Conservation (phyloP, 768 basidiomycete species). For the Cystobasidium ongulense region DNA sequence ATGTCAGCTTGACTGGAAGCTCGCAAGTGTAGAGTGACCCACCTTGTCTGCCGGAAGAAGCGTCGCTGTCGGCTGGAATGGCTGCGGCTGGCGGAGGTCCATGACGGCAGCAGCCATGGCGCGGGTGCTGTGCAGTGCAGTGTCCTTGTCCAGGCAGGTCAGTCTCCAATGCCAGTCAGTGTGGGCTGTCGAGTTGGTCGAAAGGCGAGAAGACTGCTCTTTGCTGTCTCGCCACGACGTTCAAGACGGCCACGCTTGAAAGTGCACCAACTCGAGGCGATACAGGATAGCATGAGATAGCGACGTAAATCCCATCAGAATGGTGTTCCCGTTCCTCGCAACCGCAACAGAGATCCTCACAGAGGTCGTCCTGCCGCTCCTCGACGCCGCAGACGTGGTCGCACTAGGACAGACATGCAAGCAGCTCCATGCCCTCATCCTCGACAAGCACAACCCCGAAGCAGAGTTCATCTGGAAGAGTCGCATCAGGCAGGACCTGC, state of each 20-base stretch:
- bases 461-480: conserved; percentile 28
- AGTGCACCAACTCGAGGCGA: neutral
- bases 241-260: neutral
- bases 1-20: neutral
- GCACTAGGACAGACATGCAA: conserved; percentile 6
- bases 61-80: neutral
- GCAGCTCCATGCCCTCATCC: conserved; percentile 17
- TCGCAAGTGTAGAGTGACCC: neutral
- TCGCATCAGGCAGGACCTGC: conserved; percentile 20
- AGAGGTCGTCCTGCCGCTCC: conserved; percentile 25
- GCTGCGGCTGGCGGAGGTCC: neutral
- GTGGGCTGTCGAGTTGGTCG: neutral
- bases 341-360: conserved; percentile 12
- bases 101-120: conserved; percentile 7
- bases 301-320: neutral
- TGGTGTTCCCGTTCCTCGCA: conserved; percentile 18
- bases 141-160: too few species aligned
- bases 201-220: neutral
- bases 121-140: too few species aligned
- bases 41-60: conserved; percentile 30
- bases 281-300: too few species aligned
- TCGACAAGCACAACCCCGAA: neutral
- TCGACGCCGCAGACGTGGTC: conserved; percentile 9
- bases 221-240: neutral
- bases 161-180: neutral